phyloP scores from a whole-genome alignment of 768 basidiomycete genomes.

The Fomitopsis pulvina region DNA sequence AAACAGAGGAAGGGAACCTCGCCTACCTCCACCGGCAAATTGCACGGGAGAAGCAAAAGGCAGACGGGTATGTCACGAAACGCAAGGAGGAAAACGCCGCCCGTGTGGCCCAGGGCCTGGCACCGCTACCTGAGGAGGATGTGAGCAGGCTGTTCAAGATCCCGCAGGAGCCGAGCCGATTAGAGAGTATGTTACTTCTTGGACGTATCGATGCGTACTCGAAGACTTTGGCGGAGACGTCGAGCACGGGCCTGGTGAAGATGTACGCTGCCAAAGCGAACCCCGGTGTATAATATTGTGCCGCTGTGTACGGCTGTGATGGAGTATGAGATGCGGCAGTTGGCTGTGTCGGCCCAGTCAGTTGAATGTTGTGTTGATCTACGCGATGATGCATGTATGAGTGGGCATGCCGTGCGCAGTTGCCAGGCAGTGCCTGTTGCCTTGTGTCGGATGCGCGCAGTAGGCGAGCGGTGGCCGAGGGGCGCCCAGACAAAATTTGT shows the following conservation, averaged over 20 bases:
- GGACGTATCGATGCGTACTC: conserved; percentile 87
- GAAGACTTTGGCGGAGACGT: conserved; percentile 63
- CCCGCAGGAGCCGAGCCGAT: conserved; percentile 78
- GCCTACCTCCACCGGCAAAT: conserved; percentile 87
- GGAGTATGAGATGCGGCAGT: neutral
- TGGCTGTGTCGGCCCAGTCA: neutral
- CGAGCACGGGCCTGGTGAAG: conserved; percentile 63
- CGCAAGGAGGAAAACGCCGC: conserved; percentile 83
- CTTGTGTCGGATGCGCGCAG: too few species aligned
- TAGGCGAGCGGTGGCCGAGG: too few species aligned
- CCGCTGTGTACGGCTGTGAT: neutral
- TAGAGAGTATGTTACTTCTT: conserved; percentile 80
- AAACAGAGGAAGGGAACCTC: conserved; percentile 88
- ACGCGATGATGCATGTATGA: neutral
- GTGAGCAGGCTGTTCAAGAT: conserved; percentile 82
- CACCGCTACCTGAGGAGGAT: conserved; percentile 84
- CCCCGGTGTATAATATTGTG: conserved; percentile 10
- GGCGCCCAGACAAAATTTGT: neutral
- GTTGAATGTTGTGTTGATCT: neutral
- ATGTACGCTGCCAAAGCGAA: conserved; percentile 66
- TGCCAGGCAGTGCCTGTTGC: too few species aligned
- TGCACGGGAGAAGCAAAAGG: conserved; percentile 72
- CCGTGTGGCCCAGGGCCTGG: conserved; percentile 75
- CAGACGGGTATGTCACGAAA: conserved; percentile 75
- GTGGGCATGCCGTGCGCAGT: neutral